Conservation (phyloP, 768 basidiomycete species). For the Lanmaoa pseudosensibilis region DNA sequence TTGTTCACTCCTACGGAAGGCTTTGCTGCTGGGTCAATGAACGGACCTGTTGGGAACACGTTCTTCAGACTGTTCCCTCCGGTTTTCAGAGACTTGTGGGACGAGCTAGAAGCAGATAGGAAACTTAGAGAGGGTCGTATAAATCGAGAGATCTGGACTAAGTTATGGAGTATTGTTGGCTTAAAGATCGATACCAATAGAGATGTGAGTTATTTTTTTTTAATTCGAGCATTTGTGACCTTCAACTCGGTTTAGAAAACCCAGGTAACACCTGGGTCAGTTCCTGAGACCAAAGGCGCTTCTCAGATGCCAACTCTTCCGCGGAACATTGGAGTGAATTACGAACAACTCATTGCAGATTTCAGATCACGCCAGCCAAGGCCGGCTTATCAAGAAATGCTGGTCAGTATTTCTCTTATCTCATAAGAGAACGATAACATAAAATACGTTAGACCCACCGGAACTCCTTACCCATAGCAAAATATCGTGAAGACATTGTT, state of each 20-base stretch:
- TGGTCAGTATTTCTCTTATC: conserved; percentile 47
- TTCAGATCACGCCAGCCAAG: conserved; percentile 65
- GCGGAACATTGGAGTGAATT: conserved; percentile 21
- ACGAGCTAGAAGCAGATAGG: conserved; percentile 71
- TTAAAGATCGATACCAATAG: conserved; percentile 47
- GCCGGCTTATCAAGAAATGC: conserved; percentile 81
- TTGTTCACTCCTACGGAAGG: conserved; percentile 63
- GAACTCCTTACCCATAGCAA: conserved; percentile 80
- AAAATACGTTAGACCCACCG: conserved; percentile 57
- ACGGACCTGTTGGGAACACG: conserved; percentile 50
- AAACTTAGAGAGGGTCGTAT: conserved; percentile 58
- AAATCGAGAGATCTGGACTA: conserved; percentile 73
- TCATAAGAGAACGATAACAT: not conserved
- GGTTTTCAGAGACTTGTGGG: conserved; percentile 88
- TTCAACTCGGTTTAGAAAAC: conserved; percentile 16
- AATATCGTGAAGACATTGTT: conserved; percentile 73
- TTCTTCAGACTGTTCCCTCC: conserved; percentile 81
- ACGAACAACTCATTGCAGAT: conserved; percentile 55
- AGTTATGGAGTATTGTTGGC: conserved; percentile 61
- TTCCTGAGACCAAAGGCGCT: conserved; percentile 16
- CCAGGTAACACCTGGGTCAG: conserved; percentile 21
- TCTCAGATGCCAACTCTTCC: conserved; percentile 1
- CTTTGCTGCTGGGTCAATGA: conserved; percentile 54
- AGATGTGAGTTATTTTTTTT: conserved; percentile 40
- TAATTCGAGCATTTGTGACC: not conserved